phyloP scores from a whole-genome alignment of 768 basidiomycete genomes.

The Cystofilobasidium capitatum region DNA sequence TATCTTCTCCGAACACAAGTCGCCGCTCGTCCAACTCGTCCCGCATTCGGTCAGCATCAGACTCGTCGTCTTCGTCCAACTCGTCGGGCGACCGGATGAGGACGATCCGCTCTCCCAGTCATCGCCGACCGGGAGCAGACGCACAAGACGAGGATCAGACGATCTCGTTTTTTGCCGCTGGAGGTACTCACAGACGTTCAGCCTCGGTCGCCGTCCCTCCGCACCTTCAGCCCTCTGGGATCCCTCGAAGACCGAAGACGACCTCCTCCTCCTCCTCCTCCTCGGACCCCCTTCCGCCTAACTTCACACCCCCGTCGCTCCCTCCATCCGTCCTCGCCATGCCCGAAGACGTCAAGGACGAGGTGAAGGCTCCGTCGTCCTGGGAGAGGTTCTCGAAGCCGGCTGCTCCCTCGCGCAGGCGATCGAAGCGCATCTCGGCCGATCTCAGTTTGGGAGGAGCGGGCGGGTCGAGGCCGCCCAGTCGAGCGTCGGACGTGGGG shows the following conservation, averaged over 20 bases:
- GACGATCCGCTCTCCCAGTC: not conserved
- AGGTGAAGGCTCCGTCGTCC: conserved; percentile 3
- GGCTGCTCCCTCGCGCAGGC: not conserved
- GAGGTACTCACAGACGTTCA: not conserved
- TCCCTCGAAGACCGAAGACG: conserved; percentile 5
- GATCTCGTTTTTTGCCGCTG: not conserved
- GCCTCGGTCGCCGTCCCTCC: not conserved
- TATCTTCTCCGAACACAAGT: not conserved
- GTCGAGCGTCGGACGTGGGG: no score
- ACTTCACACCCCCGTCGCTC: not conserved
- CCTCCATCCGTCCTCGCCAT: not conserved
- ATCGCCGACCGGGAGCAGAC: not conserved
- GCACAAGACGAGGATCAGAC: not conserved
- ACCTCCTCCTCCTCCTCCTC: conserved; percentile 7
- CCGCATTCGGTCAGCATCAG: conserved; percentile 16
- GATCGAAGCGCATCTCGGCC: conserved; percentile 8
- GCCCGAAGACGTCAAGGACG: no score
- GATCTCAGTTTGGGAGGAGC: not conserved
- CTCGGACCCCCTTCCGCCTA: not conserved
- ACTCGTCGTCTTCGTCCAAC: conserved; percentile 15
- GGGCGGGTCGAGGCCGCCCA: not conserved
- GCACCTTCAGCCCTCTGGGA: not conserved
- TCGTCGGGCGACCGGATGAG: not conserved
- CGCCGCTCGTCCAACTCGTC: not conserved
- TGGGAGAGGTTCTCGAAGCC: conserved; percentile 24